A percentile compares a stretch with the other conserved stretches of the same genome.
Conservation (phyloP, 495 filamentous ascomycete species). For the Penicillium mononematosum region DNA sequence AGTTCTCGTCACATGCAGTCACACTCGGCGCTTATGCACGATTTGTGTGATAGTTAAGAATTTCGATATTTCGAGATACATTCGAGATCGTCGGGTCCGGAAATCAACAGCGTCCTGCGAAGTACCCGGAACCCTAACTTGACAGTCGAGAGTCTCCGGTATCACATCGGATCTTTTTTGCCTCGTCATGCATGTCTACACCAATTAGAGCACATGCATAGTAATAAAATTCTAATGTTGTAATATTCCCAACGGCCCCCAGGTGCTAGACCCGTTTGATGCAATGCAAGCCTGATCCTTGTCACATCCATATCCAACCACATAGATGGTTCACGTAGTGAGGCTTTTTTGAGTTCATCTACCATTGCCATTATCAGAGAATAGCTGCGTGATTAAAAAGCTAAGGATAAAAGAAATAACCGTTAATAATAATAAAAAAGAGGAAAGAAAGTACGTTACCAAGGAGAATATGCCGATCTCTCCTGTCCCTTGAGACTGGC, state of each 20-base stretch:
- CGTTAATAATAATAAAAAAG: background rate
- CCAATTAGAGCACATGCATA: background rate
- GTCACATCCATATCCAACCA: background rate
- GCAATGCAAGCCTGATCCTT: constrained; percentile 2
- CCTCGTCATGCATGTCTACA: background rate
- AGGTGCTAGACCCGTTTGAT: background rate
- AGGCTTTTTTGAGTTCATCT: background rate
- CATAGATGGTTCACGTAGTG: background rate
- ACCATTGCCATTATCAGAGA: background rate
- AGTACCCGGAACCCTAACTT: background rate
- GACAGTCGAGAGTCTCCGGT: background rate
- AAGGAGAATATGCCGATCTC: background rate
- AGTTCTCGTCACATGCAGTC: background rate
- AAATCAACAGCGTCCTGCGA: background rate
- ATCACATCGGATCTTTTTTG: background rate
- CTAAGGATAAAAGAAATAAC: too few relatives aligned
- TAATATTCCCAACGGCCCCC: background rate
- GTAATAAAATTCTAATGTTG: background rate
- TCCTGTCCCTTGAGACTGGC: background rate
- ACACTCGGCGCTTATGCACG: background rate
- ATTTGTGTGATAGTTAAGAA: background rate
- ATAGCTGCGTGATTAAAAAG: background rate
- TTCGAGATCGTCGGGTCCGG: background rate
- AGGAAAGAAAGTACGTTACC: background rate
- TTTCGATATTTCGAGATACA: background rate